Conservation (phyloP, 1,139 yeast species). For the Suhomyces atakaporum region DNA sequence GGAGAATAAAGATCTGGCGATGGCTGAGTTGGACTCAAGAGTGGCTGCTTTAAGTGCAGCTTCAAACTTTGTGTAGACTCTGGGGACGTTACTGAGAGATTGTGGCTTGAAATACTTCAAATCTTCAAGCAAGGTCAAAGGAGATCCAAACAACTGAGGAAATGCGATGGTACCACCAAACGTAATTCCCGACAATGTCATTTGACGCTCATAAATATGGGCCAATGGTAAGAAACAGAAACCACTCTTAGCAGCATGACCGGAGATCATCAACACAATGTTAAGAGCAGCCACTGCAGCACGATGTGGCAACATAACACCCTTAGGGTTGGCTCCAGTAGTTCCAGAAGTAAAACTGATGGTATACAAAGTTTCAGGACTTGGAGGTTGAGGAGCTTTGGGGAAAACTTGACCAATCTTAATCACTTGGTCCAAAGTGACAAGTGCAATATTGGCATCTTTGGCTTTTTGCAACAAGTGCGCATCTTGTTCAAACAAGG, state of each 20-base stretch:
- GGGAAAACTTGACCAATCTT: conserved; percentile 54
- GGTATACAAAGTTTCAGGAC: conserved; percentile 56
- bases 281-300: conserved; percentile 54
- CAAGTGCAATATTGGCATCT: conserved; percentile 13
- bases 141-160: conserved; percentile 37
- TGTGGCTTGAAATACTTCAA: conserved; percentile 56
- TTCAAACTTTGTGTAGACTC: conserved; percentile 65
- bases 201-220: conserved; percentile 28
- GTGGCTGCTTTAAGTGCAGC: conserved; percentile 48
- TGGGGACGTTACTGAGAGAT: conserved; percentile 59
- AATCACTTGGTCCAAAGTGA: conserved; percentile 53
- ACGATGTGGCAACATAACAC: conserved; percentile 63
- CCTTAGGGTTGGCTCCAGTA: conserved; percentile 69
- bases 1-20: conserved; percentile 15
- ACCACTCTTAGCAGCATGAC: conserved; percentile 11
- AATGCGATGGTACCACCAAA: conserved; percentile 23
- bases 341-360: conserved; percentile 81
- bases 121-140: conserved; percentile 56
- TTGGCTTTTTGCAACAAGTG: conserved; percentile 19
- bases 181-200: conserved; percentile 15
- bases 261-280: conserved; percentile 23
- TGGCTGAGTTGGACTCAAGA: conserved; percentile 22
- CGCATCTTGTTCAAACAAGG: conserved; percentile 18
- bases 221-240: conserved; percentile 29
- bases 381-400: conserved; percentile 50